Conservation (phyloP, 1,284 basidiomycete species). For the Limonomyces culmigenus region DNA sequence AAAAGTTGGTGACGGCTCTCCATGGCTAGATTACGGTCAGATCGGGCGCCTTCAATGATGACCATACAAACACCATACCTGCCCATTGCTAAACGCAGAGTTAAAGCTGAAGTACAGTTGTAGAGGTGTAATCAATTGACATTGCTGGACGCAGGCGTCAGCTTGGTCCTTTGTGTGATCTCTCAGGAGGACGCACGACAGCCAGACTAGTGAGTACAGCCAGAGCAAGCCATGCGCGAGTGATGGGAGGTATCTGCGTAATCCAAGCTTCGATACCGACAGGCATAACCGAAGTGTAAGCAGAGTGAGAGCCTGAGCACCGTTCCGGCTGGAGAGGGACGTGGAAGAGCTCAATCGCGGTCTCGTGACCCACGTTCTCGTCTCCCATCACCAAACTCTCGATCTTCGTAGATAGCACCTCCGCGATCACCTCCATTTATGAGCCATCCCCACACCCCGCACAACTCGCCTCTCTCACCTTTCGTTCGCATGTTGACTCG, state of each 20-base stretch:
- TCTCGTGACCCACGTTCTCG: too few relatives aligned
- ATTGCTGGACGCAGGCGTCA: conserved; percentile 60
- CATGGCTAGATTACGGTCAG: conserved; percentile 40
- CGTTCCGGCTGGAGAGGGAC: too few relatives aligned
- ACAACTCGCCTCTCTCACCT: too few relatives aligned
- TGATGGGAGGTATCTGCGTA: conserved; percentile 78
- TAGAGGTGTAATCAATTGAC: conserved; percentile 73
- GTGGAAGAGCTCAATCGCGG: too few relatives aligned
- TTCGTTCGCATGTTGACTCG: too few relatives aligned
- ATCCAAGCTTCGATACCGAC: conserved; percentile 75
- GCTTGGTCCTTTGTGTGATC: too few relatives aligned
- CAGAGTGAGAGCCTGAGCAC: too few relatives aligned
- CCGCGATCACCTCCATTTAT: too few relatives aligned
- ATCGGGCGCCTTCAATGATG: not conserved
- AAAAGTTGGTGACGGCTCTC: conserved; percentile 82
- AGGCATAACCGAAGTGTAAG: too few relatives aligned
- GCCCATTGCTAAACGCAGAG: conserved; percentile 63
- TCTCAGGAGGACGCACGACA: conserved; percentile 39
- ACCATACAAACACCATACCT: conserved; percentile 38
- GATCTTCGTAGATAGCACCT: too few relatives aligned
- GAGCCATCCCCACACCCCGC: too few relatives aligned
- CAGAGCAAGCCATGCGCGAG: conserved; percentile 65
- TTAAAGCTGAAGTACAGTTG: conserved; percentile 89
- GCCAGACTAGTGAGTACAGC: conserved; percentile 68
- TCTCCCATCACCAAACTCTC: too few relatives aligned